Evolutionary conservation across 306 rosid species (phyloP).

Genomic region (Benincasa hispida): DNA sequence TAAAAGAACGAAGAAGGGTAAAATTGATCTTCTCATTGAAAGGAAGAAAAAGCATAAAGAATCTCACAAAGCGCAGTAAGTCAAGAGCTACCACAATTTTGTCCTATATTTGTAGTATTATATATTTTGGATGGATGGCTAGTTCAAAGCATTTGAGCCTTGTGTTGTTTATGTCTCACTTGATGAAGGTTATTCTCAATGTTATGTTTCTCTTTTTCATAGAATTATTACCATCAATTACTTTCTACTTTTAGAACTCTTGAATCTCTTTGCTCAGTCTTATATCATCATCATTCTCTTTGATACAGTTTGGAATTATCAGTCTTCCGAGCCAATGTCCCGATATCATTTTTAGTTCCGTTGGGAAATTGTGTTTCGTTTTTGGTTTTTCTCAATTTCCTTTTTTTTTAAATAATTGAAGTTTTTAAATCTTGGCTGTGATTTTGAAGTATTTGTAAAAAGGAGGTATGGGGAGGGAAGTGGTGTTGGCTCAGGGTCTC

Average conservation of each 20-base stretch:
- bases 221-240: neutral
- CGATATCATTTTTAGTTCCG: too few species aligned
- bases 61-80: slow-evolving; percentile 20
- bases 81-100: neutral
- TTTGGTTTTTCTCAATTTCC: too few species aligned
- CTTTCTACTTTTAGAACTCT: neutral
- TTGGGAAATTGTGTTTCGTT: too few species aligned
- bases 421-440: too few species aligned
- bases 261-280: neutral
- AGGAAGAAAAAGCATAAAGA: slow-evolving; percentile 55
- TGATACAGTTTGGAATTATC: neutral
- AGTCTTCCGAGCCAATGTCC: neutral
- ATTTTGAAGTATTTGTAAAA: too few species aligned
- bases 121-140: neutral
- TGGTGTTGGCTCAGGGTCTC: too few species aligned
- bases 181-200: neutral
- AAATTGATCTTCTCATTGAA: slow-evolving; percentile 25
- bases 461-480: too few species aligned
- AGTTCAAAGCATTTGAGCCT: neutral
- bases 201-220: neutral
- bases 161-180: neutral
- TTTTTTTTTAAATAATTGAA: too few species aligned
- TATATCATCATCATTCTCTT: neutral
- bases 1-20: slow-evolving; percentile 39
- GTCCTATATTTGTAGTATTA: neutral